Evolutionary conservation across 2,329 filamentous ascomycete species (phyloP).

Genomic region (Acephala macrosclerotiorum): DNA sequence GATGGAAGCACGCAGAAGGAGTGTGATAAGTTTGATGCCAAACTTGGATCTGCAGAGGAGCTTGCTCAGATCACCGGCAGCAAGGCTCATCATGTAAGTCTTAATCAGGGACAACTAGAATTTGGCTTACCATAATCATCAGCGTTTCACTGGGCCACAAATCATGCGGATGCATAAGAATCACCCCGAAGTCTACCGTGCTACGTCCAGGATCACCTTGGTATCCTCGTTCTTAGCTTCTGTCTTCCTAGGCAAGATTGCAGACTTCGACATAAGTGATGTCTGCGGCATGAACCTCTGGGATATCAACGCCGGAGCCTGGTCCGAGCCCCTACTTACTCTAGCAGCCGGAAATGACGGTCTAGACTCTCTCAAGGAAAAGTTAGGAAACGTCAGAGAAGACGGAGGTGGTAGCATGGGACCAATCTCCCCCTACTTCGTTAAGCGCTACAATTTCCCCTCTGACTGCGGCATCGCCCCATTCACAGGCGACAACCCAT

Average conservation of each 20-base stretch:
- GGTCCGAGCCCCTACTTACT: constrained; percentile 77
- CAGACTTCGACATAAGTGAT: constrained; percentile 92
- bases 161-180: constrained; percentile 87
- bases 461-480: constrained; percentile 78
- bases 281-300: constrained; percentile 97
- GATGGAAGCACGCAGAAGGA: constrained; percentile 93
- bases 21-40: constrained; percentile 85
- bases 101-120: not conserved
- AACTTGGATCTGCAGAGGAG: constrained; percentile 69
- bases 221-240: constrained; percentile 96
- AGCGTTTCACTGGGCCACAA: constrained; percentile 97
- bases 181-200: constrained; percentile 80
- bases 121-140: constrained; percentile 22
- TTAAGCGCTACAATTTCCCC: constrained; percentile 78
- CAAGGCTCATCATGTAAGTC: constrained; percentile 87
- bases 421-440: constrained; percentile 79
- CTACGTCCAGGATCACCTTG: constrained; percentile 86
- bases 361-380: constrained; percentile 71
- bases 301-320: constrained; percentile 80
- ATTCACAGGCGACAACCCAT: constrained; percentile 95
- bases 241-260: constrained; percentile 82
- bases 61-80: constrained; percentile 87
- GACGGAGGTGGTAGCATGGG: constrained; percentile 86
- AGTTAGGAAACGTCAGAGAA: constrained; percentile 80
- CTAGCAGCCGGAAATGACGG: constrained; percentile 70